Base-by-base conservation (phyloP, 805 yeast genomes). In the Wickerhamiella bombiphila region DNA sequence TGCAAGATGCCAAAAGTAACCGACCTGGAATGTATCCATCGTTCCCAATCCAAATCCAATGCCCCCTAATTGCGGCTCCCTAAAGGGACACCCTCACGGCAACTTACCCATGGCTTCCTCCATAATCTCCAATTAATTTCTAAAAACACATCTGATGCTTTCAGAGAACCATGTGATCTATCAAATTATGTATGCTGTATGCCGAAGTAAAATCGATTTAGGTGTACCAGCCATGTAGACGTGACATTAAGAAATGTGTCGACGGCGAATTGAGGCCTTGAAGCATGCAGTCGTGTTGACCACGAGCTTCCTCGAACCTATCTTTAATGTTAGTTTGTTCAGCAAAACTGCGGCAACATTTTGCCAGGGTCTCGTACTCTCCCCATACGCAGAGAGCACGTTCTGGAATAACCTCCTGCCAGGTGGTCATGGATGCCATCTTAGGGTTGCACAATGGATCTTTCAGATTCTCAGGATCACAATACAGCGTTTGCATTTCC, bases 261-360 rank as follows among this genome's bases (percentile, higher is more conserved):
- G 47, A 45, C 8, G 32, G 33, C 22, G 37, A 32, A 25, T 22
- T n/a, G 5, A 28, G 34, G 20, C 46, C 48, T 11, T 45, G 34
- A 15, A 49, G 32, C 34, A 48, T 46, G 34, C 51, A 47, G 36
- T 49, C 53, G 33, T 49, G 53, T n/a, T 41, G 36, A 3, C 49
- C 53, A 4, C 34, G 35, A 4, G 41, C 36, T 37, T 49, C 52
- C 29, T 45, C 52, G 35, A 37, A 49, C 13, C 18, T 4, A 16
- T 24, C 20, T 26, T 29, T 4, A 18, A 46, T 17, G 8, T 30
- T 29, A 16, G 49, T 45, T 7, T 22, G 22, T 4, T 34, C 33
- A 21, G 38, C 41, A 30, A 37, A 48, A 29, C 42, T 38, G 16
- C 25, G 25, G 42, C 43, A 40, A 4, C 41, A 41, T 7, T 35